Percentiles rank a stretch among this genome's conserved stretches.
These are phyloP conservation scores for Wallacemonas collosoma DNA, from an alignment of 208 protist species.

Conservation along the genomic window DNA sequence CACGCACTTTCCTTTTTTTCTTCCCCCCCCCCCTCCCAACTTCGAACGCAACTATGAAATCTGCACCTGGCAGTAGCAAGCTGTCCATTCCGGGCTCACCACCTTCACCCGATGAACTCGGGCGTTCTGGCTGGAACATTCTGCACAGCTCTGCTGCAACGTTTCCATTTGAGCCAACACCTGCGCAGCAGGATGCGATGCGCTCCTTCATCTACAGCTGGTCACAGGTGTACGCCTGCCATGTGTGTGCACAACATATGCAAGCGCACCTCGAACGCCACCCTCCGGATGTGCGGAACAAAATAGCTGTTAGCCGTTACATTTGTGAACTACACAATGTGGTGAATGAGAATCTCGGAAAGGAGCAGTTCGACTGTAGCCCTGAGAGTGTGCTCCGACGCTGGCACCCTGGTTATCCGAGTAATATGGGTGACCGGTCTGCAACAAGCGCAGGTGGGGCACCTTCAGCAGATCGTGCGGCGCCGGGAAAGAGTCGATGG, in stretches of 20 bases:
- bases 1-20: neutral
- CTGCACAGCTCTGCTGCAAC: slow-evolving; percentile 84
- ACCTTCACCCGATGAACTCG: slow-evolving; percentile 40
- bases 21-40: neutral
- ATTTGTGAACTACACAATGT: slow-evolving; percentile 90
- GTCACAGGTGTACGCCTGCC: slow-evolving; percentile 86
- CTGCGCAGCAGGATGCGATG: slow-evolving; percentile 72
- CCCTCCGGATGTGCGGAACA: slow-evolving; percentile 71
- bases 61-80: neutral
- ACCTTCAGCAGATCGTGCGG: neutral
- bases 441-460: slow-evolving; percentile 4
- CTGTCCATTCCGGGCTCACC: neutral
- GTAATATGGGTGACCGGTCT: slow-evolving; percentile 77
- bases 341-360: slow-evolving; percentile 81
- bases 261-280: slow-evolving; percentile 63
- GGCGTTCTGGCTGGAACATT: slow-evolving; percentile 83
- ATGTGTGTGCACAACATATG: slow-evolving; percentile 90
- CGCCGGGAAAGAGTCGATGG: slow-evolving; percentile 12
- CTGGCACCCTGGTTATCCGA: slow-evolving; percentile 89
- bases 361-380: slow-evolving; percentile 74
- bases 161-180: slow-evolving; percentile 76
- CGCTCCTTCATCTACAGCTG: slow-evolving; percentile 72
- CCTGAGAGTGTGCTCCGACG: slow-evolving; percentile 68
- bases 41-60: neutral
- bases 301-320: slow-evolving; percentile 68